phyloP scores from a whole-genome alignment of 306 rosid species.

The Alnus glutinosa region DNA sequence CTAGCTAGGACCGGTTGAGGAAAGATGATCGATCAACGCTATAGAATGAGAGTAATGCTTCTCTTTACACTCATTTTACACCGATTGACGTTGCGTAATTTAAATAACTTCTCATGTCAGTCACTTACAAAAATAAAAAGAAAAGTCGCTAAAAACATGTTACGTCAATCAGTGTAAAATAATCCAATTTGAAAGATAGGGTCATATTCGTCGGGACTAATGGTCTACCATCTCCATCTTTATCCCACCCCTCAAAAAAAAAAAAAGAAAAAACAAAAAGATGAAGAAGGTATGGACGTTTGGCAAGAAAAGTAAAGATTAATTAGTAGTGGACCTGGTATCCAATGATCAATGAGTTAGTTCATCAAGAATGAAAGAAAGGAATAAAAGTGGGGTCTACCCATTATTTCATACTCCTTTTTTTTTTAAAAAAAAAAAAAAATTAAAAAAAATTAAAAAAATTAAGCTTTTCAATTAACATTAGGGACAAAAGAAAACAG shows the following conservation, averaged over 20 bases:
- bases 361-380: slow-evolving; percentile 1
- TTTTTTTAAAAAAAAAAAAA: neutral
- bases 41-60: too few relatives aligned
- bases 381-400: slow-evolving; percentile 6
- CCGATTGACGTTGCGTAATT: too few relatives aligned
- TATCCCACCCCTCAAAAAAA: neutral
- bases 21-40: neutral
- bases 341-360: neutral
- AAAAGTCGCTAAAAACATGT: too few relatives aligned
- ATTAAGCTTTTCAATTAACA: neutral
- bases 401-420: neutral
- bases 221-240: neutral
- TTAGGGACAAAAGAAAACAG: neutral
- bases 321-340: neutral
- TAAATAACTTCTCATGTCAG: too few relatives aligned
- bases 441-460: too few relatives aligned
- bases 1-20: neutral
- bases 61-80: too few relatives aligned
- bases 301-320: neutral
- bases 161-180: neutral
- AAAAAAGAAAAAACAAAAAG: too few relatives aligned
- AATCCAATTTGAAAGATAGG: neutral
- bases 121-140: too few relatives aligned
- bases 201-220: neutral
- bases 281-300: neutral